A percentile compares a stretch with the other conserved stretches of the same genome.
phyloP scores from a whole-genome alignment of 1,139 yeast genomes.

The Blastobotrys ciferrii region DNA sequence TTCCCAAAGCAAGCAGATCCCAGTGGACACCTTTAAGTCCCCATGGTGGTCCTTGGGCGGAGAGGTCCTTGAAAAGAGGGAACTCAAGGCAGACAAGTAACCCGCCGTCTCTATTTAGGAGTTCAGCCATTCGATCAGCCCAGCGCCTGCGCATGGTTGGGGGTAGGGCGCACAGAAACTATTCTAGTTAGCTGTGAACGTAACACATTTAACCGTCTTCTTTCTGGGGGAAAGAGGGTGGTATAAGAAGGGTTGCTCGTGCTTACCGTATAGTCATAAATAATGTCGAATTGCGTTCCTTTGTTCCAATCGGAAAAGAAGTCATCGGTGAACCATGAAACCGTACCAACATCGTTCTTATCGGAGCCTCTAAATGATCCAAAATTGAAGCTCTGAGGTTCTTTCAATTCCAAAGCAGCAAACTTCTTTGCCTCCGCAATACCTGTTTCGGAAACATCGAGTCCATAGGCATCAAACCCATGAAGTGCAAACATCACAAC shows the following conservation, averaged over 20 bases:
- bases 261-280: constrained; percentile 11
- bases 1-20: constrained; percentile 11
- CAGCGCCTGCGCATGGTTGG: constrained; percentile 10
- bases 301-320: constrained; percentile 4
- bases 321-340: constrained; percentile 5
- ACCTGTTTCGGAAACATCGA: constrained; percentile 10
- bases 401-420: constrained; percentile 1
- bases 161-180: constrained; percentile 11
- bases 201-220: background rate
- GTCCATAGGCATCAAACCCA: constrained; percentile 12
- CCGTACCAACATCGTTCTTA: background rate
- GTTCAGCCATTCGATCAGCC: constrained; percentile 7
- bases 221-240: too few relatives aligned
- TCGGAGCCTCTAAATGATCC: background rate
- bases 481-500: constrained; percentile 13
- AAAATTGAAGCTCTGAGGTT: constrained; percentile 7
- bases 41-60: constrained; percentile 13
- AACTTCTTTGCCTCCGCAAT: constrained; percentile 11
- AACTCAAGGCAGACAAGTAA: constrained; percentile 10
- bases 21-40: constrained; percentile 15
- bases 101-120: background rate
- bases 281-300: constrained; percentile 7
- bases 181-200: background rate
- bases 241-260: too few relatives aligned
- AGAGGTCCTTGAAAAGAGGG: constrained; percentile 12